phyloP scores from a whole-genome alignment of 2,329 filamentous ascomycete species.

The Ambrosiella beaveri region DNA sequence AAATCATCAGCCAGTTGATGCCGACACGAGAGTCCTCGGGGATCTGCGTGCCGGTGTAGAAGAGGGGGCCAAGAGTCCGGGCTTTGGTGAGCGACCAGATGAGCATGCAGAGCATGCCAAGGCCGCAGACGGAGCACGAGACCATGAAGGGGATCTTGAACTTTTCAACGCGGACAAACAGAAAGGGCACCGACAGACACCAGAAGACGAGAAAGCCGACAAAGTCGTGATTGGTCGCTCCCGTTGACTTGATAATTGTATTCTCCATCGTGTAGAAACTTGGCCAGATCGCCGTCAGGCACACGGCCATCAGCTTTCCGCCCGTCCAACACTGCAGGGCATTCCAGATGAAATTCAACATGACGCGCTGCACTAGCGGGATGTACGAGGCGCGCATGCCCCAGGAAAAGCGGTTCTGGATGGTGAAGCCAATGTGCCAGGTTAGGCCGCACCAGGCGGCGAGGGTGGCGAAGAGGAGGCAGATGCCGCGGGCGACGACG shows the following conservation, averaged over 20 bases:
- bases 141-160: slow-evolving; percentile 30
- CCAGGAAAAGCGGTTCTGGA: slow-evolving; percentile 33
- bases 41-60: slow-evolving; percentile 18
- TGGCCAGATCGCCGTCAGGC: slow-evolving; percentile 29
- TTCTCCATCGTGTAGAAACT: slow-evolving; percentile 28
- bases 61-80: slow-evolving; percentile 27
- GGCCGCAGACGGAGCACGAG: slow-evolving; percentile 25
- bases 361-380: slow-evolving; percentile 27
- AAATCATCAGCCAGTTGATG: slow-evolving; percentile 18
- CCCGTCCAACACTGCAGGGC: slow-evolving; percentile 24
- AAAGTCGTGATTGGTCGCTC: slow-evolving; percentile 25
- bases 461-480: slow-evolving; percentile 25
- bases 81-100: slow-evolving; percentile 29
- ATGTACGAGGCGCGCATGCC: slow-evolving; percentile 31
- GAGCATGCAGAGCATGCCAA: slow-evolving; percentile 31
- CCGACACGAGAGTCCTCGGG: slow-evolving; percentile 14
- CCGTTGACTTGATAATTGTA: slow-evolving; percentile 24
- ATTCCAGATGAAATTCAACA: slow-evolving; percentile 34
- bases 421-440: slow-evolving; percentile 34
- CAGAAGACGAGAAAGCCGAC: slow-evolving; percentile 35
- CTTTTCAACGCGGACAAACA: slow-evolving; percentile 31
- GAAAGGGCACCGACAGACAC: slow-evolving; percentile 29
- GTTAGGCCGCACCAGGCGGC: slow-evolving; percentile 30
- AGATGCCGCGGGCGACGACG: slow-evolving; percentile 25
- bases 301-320: slow-evolving; percentile 18